Percentiles rank a stretch among this genome's conserved stretches.
These are phyloP conservation scores for Trametes versicolor DNA, from an alignment of 1,284 basidiomycete genomes.

Conservation along the genomic window DNA sequence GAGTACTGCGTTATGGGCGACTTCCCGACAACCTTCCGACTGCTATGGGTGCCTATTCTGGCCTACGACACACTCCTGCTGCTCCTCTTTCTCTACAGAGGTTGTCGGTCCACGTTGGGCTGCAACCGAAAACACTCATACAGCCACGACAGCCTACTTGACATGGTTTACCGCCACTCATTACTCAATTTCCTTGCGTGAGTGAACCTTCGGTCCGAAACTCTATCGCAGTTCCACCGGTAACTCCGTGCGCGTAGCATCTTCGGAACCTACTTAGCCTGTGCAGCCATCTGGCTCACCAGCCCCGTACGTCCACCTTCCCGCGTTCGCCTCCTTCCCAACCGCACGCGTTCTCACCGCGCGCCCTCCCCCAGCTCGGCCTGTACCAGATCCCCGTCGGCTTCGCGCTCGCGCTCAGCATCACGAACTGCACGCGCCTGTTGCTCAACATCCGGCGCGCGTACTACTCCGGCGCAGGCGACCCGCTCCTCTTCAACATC, in stretches of 20 bases:
- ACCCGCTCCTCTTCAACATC: slow-evolving; percentile 30
- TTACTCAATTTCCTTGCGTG: slow-evolving; percentile 42
- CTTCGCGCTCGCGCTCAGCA: slow-evolving; percentile 40
- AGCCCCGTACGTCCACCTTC: slow-evolving; percentile 28
- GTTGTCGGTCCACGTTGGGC: slow-evolving; percentile 22
- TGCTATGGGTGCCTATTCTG: slow-evolving; percentile 41
- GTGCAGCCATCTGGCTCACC: slow-evolving; percentile 40
- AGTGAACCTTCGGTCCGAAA: slow-evolving; percentile 11
- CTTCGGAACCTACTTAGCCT: slow-evolving; percentile 37
- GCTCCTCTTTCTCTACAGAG: slow-evolving; percentile 38
- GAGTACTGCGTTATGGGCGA: slow-evolving; percentile 35
- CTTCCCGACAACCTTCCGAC: slow-evolving; percentile 29
- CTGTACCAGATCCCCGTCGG: slow-evolving; percentile 38
- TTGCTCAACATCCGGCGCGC: slow-evolving; percentile 43
- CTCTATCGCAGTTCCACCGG: not conserved
- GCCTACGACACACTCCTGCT: slow-evolving; percentile 36
- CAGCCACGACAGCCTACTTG: slow-evolving; percentile 32
- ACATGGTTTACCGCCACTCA: slow-evolving; percentile 41
- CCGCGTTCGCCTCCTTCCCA: not conserved
- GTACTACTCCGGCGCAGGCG: slow-evolving; percentile 38
- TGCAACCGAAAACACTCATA: slow-evolving; percentile 21
- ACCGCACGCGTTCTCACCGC: not conserved
- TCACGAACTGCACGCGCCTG: slow-evolving; percentile 43
- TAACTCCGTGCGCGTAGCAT: slow-evolving; percentile 26
- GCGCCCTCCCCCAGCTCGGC: slow-evolving; percentile 28